Base-by-base conservation (phyloP, 1,284 basidiomycete genomes). In the Heterobasidion annosum region DNA sequence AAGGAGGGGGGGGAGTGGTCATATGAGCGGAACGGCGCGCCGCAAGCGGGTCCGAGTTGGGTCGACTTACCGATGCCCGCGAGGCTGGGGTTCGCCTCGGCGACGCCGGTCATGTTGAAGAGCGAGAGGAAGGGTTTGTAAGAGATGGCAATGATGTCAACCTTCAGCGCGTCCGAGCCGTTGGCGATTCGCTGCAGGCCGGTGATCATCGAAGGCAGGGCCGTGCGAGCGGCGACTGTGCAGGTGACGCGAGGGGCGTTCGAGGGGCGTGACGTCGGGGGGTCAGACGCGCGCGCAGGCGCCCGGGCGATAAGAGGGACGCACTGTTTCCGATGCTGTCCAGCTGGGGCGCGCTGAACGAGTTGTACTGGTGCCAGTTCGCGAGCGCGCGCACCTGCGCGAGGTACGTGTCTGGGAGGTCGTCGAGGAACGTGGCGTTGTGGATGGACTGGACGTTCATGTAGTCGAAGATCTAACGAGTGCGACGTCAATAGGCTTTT, bases 81-180 rank as follows among this genome's bases (percentile, higher is more conserved):
- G 6, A 70, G 67, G 33, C 67, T 54, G 1, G 65, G 59, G 35
- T 67, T 65, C n/a, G 62, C 62, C 12, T 60, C 58, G 43, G 66
- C 63, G 2, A 70, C 65, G 34, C 72, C 67, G 7, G 74, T 76
- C 70, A 80, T 73, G 64, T 77, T 78, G 71, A 78, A 75, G 46
- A 80, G 65, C 43, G 74, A 74, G 42, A 80, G 62, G 69, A 80
- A 77, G 15, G 78, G 79, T 67, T 79, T 81, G 70, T 81, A 81
- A 13, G 75, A 71, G 48, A 74, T 70, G 32, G 64, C 70, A 13
- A 75, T 65, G 55, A 76, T 73, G 37, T 70, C 66, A 16, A 81
- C 54, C 61, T 73, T 73, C 51, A 79, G 67, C 2, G 70, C 65
- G 57, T 73, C 67, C 0, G 73, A 70, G 3, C 65, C 52, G 62